Percentiles rank a stretch among this genome's conserved stretches.
These are phyloP conservation scores for Sequoiadendron giganteum DNA, from an alignment of 75 land plant species.

Conservation along the genomic window DNA sequence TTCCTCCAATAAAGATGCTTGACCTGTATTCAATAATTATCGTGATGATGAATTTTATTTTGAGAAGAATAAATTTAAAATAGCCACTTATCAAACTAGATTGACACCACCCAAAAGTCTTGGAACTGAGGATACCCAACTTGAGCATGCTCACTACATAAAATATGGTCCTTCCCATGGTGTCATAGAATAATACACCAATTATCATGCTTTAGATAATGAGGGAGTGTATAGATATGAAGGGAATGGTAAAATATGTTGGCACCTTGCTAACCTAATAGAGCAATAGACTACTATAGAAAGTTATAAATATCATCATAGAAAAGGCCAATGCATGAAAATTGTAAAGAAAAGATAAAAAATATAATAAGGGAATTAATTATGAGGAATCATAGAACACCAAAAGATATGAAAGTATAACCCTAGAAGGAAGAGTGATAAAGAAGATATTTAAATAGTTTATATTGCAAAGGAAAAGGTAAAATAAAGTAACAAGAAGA, in stretches of 20 bases:
- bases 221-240: constrained; percentile 15
- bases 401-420: no score
- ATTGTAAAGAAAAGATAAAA: no score
- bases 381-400: no score
- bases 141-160: background rate
- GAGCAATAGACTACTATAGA: background rate
- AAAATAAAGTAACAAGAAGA: no score
- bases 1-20: background rate
- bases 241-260: constrained; percentile 9
- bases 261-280: background rate
- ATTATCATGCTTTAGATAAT: background rate
- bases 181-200: background rate
- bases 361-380: no score
- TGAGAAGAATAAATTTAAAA: background rate
- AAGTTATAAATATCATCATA: background rate
- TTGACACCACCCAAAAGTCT: background rate
- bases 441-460: no score
- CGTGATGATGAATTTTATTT: background rate
- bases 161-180: background rate
- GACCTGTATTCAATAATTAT: constrained; percentile 1
- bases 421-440: no score
- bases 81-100: background rate
- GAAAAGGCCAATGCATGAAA: no score
- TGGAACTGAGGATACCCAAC: background rate
- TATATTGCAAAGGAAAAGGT: no score